Evolutionary conservation across 169 alveolate species (phyloP), one percentile per base, ranked within the genome.

Genomic region (Plasmodium adleri): DNA sequence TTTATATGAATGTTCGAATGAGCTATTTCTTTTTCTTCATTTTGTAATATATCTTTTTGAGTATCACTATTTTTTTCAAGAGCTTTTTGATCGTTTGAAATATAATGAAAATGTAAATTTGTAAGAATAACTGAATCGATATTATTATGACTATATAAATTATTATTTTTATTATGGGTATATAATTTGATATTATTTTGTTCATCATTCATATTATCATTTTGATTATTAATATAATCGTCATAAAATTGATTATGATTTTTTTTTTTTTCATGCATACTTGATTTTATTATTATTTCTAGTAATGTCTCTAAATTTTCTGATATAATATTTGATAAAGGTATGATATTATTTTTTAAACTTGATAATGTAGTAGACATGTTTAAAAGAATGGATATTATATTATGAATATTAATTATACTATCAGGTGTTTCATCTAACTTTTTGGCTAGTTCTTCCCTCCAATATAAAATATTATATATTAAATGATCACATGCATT

Each of bases 261-360:
- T 67, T 56, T 80, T 32, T 32, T 4, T 32, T 32, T 32, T 32
- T 32, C 45, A 32, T 32, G 52, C 20, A 80, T 52, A 67, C 28
- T 80, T 12, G 78, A 67, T 67, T 80, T 64, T 47, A 67, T 68
- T 20, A 80, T 67, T n/a, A 80, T 56, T 22, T 80, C 83, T 66
- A 80, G 56, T 28, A 80, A 17, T 0, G 78, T n/a, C 50, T 85
- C 92, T 32, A 85, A 13, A 85, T 85, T 85, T 71, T 85, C 92
- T 32, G 56, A 39, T 17, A 85, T 20, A 9, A n/a, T 32, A 59
- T 52, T 85, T 43, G 85, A 71, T 43, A 85, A 45, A 17, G 92
- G 92, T 3, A 72, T 32, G 26, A 85, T 85, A 17, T 43, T 85
- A 70, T 71, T 85, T 52, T 85, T 85, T 71, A 85, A 59, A 50